Base-by-base conservation (phyloP, 225 moss, liverwort and hornwort species). In the Neckera pumila region DNA sequence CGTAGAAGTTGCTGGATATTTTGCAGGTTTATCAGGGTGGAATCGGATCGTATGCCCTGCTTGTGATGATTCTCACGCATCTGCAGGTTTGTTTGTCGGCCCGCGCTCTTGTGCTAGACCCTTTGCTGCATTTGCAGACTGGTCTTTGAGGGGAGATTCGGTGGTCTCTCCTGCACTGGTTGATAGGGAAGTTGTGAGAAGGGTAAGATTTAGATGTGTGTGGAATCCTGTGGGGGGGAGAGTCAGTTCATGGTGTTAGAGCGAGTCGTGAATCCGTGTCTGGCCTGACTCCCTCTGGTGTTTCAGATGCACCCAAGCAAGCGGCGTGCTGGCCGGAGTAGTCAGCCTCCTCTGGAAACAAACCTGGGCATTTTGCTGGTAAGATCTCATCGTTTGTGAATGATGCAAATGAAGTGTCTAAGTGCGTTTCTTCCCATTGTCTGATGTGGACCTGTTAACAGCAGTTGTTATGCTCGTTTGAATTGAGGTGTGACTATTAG, bases 321-420 rank as follows among this genome's bases (percentile, higher is more conserved):
- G 91, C 94, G 94, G 82, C 93, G 87, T 77, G 72, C 74, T 38
- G 86, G 83, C 77, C 91, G 66, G 63, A 88, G 86, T 59, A 95
- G 92, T 90, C 91, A 94, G 91, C 89, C 93, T 90, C 92, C 96
- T 59, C 92, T 99, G 72, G 99, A 99, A 93, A 91, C 92, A 91
- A 99, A 99, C 89, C 91, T 99, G 91, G 99, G 97, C 85, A 95
- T 97, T 85, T 94, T 99, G 84, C 86, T 99, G 96, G 99, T 99
- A 92, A 91, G 71, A 54, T 28, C 72, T 82, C 69, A 18, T 25
- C 65, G 62, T 78, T 53, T 80, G 49, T 61, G 81, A 57, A 38
- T 45, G 21, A 54, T 72, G 85, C 69, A 58, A 84, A 71, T 70
- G 42, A 36, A 62, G 12, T 23, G n/a, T n/a, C 7, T 7, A 40